Base-by-base conservation (phyloP, 2,329 filamentous ascomycete genomes). In the Biscogniauxia marginata region DNA sequence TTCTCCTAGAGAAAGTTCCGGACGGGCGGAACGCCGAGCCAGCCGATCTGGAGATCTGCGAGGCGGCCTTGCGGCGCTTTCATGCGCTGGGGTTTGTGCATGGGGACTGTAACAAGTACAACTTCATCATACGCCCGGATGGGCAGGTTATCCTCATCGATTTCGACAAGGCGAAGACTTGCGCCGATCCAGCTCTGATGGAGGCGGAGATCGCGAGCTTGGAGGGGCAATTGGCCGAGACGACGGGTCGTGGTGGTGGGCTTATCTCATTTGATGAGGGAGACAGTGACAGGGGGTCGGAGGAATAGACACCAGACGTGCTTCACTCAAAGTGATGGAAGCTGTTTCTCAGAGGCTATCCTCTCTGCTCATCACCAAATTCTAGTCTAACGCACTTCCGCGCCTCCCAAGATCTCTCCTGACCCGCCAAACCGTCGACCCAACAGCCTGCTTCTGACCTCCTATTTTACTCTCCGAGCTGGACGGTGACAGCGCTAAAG, bases 1-100 rank as follows among this genome's bases (percentile, higher is more conserved):
- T 78, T 55, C 46, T 76, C 8, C 63, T 75, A 52, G 71, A 74
- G 59, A 58, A 62, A 11, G 11, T 63, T 9, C 7, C 5, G 6
- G 52, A 55, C 20, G 53, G 57, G 30, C 59, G 57, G 30, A 54
- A 44, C 50, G 57, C 61, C 18, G 45, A 48, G 20, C 20, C 49
- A 4, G 22, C 44, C 11, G 62, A 62, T 53, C 47, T 62, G 19
- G 24, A 52, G 43, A 22, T 34, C 39, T 64, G 62, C 24, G 24
- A 58, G 48, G n/a, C 34, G n/a, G 49, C 49, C 22, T 45, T 62
- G 22, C n/a, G 49, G 8, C 43, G 44, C 11, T 46, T 64, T 34
- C 60, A 62, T 45, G 16, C n/a, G 7, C 24, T 58, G 9, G 52
- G 52, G 11, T 24, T 55, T 19, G 34, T 49, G 23, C 52, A 56